Conservation (phyloP, 2,329 filamentous ascomycete species). For the Cercospora sesami region DNA sequence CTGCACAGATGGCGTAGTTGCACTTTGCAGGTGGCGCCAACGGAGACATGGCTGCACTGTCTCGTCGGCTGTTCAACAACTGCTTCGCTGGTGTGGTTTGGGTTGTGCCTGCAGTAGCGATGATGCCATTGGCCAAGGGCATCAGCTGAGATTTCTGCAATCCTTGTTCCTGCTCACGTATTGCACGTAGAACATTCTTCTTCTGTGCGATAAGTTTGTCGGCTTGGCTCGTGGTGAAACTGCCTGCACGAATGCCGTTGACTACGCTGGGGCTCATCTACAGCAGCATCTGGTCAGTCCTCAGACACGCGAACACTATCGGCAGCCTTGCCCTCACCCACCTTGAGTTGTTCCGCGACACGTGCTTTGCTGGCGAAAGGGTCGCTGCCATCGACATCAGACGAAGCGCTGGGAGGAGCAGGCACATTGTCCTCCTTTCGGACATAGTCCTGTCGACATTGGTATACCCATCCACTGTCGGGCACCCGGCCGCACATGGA, state of each 20-base stretch:
- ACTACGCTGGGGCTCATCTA: conserved; percentile 44
- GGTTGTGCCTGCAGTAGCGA: conserved; percentile 30
- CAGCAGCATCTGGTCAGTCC: neutral
- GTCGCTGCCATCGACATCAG: conserved; percentile 22
- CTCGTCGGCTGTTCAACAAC: conserved; percentile 15
- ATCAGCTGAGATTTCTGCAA: neutral
- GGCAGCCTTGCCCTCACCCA: neutral
- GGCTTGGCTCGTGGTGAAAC: conserved; percentile 48
- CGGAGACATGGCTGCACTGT: conserved; percentile 9
- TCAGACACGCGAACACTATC: neutral
- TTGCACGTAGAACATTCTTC: conserved; percentile 35
- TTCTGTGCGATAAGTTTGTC: conserved; percentile 47
- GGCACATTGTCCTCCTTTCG: conserved; percentile 17
- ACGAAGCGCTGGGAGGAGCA: conserved; percentile 18
- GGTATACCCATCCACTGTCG: conserved; percentile 69
- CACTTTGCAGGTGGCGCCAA: conserved; percentile 37
- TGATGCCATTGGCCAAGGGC: conserved; percentile 26
- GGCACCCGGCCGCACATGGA: conserved; percentile 58
- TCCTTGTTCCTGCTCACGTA: conserved; percentile 24
- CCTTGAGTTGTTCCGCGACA: conserved; percentile 32
- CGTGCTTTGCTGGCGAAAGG: conserved; percentile 29
- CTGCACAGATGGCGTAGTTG: conserved; percentile 50
- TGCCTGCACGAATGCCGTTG: conserved; percentile 44
- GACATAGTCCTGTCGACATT: conserved; percentile 64
- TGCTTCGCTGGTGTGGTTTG: neutral